Evolutionary conservation across 441 rosid species (phyloP).

Genomic region (Lepidium campestre): DNA sequence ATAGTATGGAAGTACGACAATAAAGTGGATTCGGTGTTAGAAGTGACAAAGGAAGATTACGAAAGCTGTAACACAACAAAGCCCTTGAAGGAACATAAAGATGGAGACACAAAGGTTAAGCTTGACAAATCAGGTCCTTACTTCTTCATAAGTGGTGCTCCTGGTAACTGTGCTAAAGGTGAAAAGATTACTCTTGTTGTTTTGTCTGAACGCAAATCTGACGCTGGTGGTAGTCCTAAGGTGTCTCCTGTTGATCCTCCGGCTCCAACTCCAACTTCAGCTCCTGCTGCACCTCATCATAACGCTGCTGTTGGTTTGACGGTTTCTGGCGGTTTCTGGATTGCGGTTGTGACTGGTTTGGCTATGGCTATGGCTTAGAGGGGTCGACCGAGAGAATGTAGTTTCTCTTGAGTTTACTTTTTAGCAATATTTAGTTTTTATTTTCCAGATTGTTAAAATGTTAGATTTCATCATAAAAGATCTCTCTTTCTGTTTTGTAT

Average conservation of each 20-base stretch:
- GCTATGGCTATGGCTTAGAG: constrained; percentile 22
- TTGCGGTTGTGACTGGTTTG: constrained; percentile 7
- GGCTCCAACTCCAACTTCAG: background rate
- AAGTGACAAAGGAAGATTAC: constrained; percentile 43
- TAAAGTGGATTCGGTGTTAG: constrained; percentile 46
- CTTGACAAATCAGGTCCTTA: constrained; percentile 40
- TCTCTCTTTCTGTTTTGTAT: background rate
- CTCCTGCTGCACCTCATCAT: background rate
- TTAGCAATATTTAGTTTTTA: constrained; percentile 4
- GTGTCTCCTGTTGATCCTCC: constrained; percentile 6
- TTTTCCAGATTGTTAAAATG: background rate
- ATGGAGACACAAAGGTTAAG: constrained; percentile 37
- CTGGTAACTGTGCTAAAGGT: constrained; percentile 42
- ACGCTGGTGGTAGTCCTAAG: constrained; percentile 13
- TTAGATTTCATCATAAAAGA: background rate
- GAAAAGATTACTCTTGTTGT: constrained; percentile 43
- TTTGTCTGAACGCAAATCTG: constrained; percentile 26
- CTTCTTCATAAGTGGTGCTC: constrained; percentile 59
- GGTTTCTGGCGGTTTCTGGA: background rate
- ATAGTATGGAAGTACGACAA: constrained; percentile 42
- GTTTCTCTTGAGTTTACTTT: background rate
- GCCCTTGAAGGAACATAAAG: constrained; percentile 32
- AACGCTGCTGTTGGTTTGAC: constrained; percentile 8
- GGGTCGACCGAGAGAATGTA: background rate
- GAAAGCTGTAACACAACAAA: constrained; percentile 34